These are phyloP conservation scores for Cucumis hystrix DNA, from an alignment of 306 rosid genomes.

Conservation along the genomic window DNA sequence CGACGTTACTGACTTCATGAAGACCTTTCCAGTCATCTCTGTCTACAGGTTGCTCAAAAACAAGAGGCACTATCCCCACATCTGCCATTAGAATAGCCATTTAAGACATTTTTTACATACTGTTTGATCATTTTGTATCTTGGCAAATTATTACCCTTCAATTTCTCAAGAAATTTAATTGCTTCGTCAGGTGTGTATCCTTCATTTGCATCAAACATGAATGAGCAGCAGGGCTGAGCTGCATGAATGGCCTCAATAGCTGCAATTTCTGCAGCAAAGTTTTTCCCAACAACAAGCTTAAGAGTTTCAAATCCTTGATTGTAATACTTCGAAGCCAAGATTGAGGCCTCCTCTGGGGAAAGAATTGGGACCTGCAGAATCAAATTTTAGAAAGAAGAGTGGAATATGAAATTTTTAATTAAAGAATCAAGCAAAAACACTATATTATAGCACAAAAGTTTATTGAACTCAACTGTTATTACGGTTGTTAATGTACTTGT, in stretches of 20 bases:
- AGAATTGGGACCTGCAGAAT: not conserved
- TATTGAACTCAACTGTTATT: not conserved
- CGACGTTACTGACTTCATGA: not conserved
- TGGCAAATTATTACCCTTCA: constrained; percentile 6
- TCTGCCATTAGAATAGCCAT: constrained; percentile 2
- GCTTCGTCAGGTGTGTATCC: constrained; percentile 11
- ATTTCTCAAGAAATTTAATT: constrained; percentile 3
- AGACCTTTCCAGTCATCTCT: constrained; percentile 16
- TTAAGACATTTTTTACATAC: not conserved
- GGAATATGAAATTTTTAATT: not conserved
- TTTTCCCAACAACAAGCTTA: constrained; percentile 4
- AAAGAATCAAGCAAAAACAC: not conserved
- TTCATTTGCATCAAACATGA: constrained; percentile 12
- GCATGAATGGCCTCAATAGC: constrained; percentile 6
- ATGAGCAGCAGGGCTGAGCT: constrained; percentile 11
- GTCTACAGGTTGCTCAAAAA: constrained; percentile 16
- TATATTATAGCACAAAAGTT: not conserved
- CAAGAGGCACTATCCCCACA: constrained; percentile 9
- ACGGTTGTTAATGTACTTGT: not conserved
- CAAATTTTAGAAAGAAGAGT: not conserved
- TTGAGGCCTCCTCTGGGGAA: constrained; percentile 4
- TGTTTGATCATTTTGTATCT: not conserved
- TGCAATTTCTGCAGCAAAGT: constrained; percentile 2
- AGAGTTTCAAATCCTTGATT: constrained; percentile 8
- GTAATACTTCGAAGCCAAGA: constrained; percentile 5